Percentiles rank a stretch among this genome's conserved stretches.
phyloP scores from a whole-genome alignment of 768 basidiomycete genomes.

The Chalciporus sphaerocephalus region DNA sequence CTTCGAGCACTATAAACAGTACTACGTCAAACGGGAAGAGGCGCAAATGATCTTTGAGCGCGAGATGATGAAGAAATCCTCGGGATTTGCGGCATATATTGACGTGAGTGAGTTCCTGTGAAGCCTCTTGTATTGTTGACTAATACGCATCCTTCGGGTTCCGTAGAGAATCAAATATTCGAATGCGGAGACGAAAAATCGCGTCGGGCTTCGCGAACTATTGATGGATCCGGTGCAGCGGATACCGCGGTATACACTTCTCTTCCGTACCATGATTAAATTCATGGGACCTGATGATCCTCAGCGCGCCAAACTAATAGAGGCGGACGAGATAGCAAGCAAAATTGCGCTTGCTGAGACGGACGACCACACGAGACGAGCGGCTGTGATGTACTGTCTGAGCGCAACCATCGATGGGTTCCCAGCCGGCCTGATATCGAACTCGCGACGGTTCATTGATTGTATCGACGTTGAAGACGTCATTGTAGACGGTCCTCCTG shows the following conservation, averaged over 20 bases:
- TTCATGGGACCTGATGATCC: constrained; percentile 76
- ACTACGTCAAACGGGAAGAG: constrained; percentile 90
- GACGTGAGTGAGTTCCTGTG: constrained; percentile 57
- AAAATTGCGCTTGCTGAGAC: constrained; percentile 89
- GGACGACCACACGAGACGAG: constrained; percentile 87
- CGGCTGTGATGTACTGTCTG: constrained; percentile 83
- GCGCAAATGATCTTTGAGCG: constrained; percentile 84
- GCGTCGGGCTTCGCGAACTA: constrained; percentile 84
- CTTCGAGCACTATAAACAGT: constrained; percentile 89
- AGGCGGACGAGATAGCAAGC: constrained; percentile 84
- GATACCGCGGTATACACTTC: constrained; percentile 88
- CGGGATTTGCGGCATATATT: constrained; percentile 79
- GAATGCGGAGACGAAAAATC: constrained; percentile 66
- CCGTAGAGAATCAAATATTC: constrained; percentile 82
- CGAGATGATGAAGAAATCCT: constrained; percentile 74
- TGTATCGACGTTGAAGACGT: constrained; percentile 91
- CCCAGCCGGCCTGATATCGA: constrained; percentile 85
- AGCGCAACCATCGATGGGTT: constrained; percentile 85
- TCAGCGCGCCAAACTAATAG: constrained; percentile 71
- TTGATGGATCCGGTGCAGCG: constrained; percentile 96
- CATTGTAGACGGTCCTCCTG: constrained; percentile 42
- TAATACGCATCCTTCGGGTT: constrained; percentile 1
- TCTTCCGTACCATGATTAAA: constrained; percentile 91
- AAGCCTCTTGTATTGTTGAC: constrained; percentile 9
- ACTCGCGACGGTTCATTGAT: constrained; percentile 82